These are phyloP conservation scores for Leccinum griseonigrum DNA, from an alignment of 1,284 basidiomycete species.

Conservation along the genomic window DNA sequence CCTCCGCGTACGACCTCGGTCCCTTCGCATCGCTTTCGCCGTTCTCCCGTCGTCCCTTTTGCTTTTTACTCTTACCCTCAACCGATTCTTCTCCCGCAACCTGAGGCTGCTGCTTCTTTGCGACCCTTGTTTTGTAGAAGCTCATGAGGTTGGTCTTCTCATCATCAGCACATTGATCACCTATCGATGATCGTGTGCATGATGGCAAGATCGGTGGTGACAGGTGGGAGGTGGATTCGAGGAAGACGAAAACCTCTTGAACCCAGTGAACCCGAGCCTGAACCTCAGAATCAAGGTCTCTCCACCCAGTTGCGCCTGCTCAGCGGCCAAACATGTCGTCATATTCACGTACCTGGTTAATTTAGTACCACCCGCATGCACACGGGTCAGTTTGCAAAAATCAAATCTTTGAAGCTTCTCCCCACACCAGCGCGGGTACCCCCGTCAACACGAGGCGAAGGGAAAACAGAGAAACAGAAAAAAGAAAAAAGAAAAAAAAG, in stretches of 20 bases:
- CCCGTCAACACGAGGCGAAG: background rate
- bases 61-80: background rate
- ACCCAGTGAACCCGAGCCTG: background rate
- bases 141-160: background rate
- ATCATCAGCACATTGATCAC: background rate
- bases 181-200: background rate
- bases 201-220: background rate
- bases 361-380: background rate
- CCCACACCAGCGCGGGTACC: background rate
- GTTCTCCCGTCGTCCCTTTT: background rate
- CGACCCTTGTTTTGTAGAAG: background rate
- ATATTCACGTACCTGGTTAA: conserved; percentile 7
- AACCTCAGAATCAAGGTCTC: background rate
- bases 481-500: background rate
- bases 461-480: background rate
- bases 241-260: background rate
- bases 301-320: background rate
- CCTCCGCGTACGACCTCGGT: background rate
- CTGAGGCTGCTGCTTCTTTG: background rate
- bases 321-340: conserved; percentile 1
- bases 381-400: conserved; percentile 12
- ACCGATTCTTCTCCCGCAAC: background rate
- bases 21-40: background rate
- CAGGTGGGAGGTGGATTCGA: background rate
- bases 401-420: conserved; percentile 26